phyloP scores from a whole-genome alignment of 257 asterid genomes.

The Solanum microdontum region DNA sequence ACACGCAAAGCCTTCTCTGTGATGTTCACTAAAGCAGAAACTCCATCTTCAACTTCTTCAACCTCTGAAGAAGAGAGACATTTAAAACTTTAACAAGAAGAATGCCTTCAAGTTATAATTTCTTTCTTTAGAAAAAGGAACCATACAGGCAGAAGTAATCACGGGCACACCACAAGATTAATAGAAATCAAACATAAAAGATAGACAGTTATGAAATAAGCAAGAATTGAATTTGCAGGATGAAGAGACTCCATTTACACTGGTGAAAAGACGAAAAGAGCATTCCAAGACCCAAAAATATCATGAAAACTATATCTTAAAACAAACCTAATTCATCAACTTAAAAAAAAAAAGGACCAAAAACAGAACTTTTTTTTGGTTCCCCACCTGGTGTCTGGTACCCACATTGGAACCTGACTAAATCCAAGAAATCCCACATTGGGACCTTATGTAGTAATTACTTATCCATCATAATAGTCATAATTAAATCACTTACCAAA shows the following conservation, averaged over 20 bases:
- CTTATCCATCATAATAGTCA: neutral
- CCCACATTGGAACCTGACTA: too few species aligned
- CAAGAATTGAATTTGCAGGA: neutral
- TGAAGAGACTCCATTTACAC: neutral
- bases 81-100: neutral
- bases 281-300: neutral
- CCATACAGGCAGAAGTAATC: neutral
- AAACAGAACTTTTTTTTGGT: too few species aligned
- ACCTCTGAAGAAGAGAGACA: conserved; percentile 19
- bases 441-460: neutral
- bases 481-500: neutral
- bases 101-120: neutral
- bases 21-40: conserved; percentile 51
- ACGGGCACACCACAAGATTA: neutral
- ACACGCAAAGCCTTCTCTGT: conserved; percentile 71
- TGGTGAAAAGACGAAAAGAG: neutral
- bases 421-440: too few species aligned
- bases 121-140: too few species aligned
- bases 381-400: too few species aligned
- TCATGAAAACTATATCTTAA: neutral
- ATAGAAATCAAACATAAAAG: neutral
- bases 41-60: conserved; percentile 45
- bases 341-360: neutral
- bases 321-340: neutral
- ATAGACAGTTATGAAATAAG: neutral